A percentile compares a stretch with the other conserved stretches of the same genome.
Conservation (phyloP, 208 protist genomes). For the Trypanosomatidae sp. region DNA sequence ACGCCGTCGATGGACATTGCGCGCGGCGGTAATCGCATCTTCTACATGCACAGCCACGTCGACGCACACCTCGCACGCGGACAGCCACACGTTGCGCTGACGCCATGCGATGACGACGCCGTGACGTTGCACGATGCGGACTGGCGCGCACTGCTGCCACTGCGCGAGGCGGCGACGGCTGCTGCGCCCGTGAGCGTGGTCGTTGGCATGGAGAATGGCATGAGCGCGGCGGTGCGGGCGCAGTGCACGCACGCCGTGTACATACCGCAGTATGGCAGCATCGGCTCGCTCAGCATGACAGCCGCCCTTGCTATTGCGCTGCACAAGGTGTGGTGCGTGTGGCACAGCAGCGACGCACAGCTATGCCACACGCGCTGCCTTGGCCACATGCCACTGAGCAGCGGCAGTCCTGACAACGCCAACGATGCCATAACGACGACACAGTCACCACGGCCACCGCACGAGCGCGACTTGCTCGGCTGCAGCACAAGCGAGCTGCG, state of each 20-base stretch:
- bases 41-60: conserved; percentile 49
- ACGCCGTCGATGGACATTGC: conserved; percentile 66
- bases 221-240: conserved; percentile 16
- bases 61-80: conserved; percentile 3
- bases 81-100: conserved; percentile 44
- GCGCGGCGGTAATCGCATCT: conserved; percentile 42
- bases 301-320: conserved; percentile 61
- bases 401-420: conserved; percentile 1
- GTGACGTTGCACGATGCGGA: conserved; percentile 26
- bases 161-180: neutral
- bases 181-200: conserved; percentile 35
- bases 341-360: neutral
- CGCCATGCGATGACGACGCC: conserved; percentile 34
- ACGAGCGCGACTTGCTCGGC: conserved; percentile 31
- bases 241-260: conserved; percentile 42
- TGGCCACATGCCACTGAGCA: conserved; percentile 57
- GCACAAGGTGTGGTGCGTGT: conserved; percentile 11
- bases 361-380: neutral
- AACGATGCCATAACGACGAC: no score
- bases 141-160: conserved; percentile 6
- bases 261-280: conserved; percentile 79
- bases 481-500: conserved; percentile 29
- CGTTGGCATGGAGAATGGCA: conserved; percentile 77
- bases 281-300: conserved; percentile 75
- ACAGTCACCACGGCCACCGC: no score